A percentile compares a stretch with the other conserved stretches of the same genome.
These are phyloP conservation scores for Elongisporangium anandrum DNA, from an alignment of 352 stramenopile genomes.

Conservation along the genomic window DNA sequence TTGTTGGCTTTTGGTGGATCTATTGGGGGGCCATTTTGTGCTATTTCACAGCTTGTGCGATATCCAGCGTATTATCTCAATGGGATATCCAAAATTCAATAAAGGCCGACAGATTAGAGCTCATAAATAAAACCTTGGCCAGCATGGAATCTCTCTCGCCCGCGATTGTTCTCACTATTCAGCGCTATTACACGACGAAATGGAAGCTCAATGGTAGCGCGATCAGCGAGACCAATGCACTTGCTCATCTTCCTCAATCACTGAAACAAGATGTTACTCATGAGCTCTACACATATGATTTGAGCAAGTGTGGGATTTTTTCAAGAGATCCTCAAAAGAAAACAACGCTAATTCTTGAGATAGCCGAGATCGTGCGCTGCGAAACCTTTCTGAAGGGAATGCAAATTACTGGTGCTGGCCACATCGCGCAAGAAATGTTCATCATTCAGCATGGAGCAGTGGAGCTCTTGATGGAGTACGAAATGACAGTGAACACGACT, in stretches of 20 bases:
- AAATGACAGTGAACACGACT: neutral
- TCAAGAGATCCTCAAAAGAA: conserved; percentile 6
- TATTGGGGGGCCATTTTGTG: conserved; percentile 35
- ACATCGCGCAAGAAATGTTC: conserved; percentile 26
- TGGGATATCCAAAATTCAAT: conserved; percentile 20
- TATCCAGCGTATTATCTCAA: conserved; percentile 33
- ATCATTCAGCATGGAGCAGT: conserved; percentile 30
- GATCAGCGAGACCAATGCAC: conserved; percentile 24
- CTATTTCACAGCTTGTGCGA: conserved; percentile 31
- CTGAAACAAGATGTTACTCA: conserved; percentile 11
- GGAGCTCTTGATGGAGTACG: conserved; percentile 19
- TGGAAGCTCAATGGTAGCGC: conserved; percentile 44
- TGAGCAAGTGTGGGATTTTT: conserved; percentile 13
- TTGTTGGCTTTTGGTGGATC: conserved; percentile 34
- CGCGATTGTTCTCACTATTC: conserved; percentile 20
- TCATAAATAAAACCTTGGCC: conserved; percentile 30
- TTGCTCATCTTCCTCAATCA: conserved; percentile 24
- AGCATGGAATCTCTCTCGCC: conserved; percentile 13
- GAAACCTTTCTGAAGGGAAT: conserved; percentile 35
- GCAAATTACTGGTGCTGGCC: conserved; percentile 23
- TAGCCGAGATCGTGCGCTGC: conserved; percentile 12
- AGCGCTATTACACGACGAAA: conserved; percentile 40
- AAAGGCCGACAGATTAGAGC: conserved; percentile 21
- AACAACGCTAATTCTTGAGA: conserved; percentile 5
- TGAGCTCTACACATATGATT: conserved; percentile 15